Base-by-base conservation (phyloP, 2,329 filamentous ascomycete species). In the Fusarium sp. region DNA sequence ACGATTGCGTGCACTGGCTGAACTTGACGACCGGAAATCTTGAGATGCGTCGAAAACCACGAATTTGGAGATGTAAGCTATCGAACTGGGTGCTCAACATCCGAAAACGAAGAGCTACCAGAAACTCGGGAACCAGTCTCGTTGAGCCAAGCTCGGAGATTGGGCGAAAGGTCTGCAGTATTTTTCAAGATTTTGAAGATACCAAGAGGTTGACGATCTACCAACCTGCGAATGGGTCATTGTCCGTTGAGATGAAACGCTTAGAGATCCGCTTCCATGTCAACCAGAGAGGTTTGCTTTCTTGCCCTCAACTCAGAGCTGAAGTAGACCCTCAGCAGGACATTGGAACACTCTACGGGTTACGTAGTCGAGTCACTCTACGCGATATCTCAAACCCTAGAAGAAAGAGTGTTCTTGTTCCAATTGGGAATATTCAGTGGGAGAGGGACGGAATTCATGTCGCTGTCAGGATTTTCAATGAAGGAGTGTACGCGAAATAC, bases 1-100 rank as follows among this genome's bases (percentile, higher is more conserved):
- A 85, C 0, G 76, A 83, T 8, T 90, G 86, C 50, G 79, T 85
- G 0, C 89, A 92, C 64, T 92, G 89, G 88, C 77, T 91, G 6
- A 79, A 91, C 42, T 14, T 89, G 0, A 47, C 28, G 0, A 75
- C 64, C 0, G 63, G 73, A 0, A 47, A 67, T 0, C 50, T 92
- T 0, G 85, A 91, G 44, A 84, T 90, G 22, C 80, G 88, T 10
- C 82, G 80, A 8, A 73, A 75, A 1, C 77, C 82, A 0, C 62
- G 73, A 0, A 75, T 76, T 6, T 84, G 78, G 81, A 44, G 14
- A 0, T 60, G 44, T 0, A 69, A 67, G 7, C 13, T 1, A 0
- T 65, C 57, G 1, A 76, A 80, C 40, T 85, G 82, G 82, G 51
- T 62, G 0, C 57, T 84, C 1, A 57, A 82, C 10, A 17, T 81